Conservation (phyloP, 345 rosid genomes). For the Aethionema arabicum region DNA sequence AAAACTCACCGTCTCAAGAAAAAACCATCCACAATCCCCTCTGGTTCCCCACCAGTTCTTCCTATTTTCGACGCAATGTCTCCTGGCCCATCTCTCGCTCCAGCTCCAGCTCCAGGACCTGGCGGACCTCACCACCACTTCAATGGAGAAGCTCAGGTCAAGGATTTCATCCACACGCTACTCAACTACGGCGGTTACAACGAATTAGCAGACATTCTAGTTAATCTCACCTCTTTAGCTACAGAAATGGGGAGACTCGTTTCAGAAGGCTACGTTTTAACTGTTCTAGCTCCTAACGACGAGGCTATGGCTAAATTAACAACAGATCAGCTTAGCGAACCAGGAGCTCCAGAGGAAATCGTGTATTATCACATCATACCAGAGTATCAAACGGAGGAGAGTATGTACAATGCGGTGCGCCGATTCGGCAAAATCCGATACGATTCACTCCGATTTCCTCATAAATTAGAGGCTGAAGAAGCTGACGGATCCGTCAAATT, state of each 20-base stretch:
- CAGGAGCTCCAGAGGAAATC: slow-evolving; percentile 82
- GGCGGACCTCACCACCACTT: slow-evolving; percentile 74
- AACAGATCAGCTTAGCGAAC: slow-evolving; percentile 73
- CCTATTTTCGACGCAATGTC: slow-evolving; percentile 71
- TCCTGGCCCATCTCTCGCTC: slow-evolving; percentile 74
- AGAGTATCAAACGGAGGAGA: slow-evolving; percentile 81
- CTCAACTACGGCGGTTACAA: slow-evolving; percentile 76
- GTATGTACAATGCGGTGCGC: slow-evolving; percentile 78
- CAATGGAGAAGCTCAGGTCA: slow-evolving; percentile 72
- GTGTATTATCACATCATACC: slow-evolving; percentile 68
- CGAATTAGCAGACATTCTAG: slow-evolving; percentile 76
- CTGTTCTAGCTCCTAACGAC: slow-evolving; percentile 74
- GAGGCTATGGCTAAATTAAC: slow-evolving; percentile 82
- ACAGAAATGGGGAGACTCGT: slow-evolving; percentile 79
- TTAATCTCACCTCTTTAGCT: slow-evolving; percentile 69
- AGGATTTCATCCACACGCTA: slow-evolving; percentile 64
- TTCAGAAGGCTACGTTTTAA: slow-evolving; percentile 73
- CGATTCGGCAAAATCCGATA: slow-evolving; percentile 65
- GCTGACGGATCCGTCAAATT: slow-evolving; percentile 66
- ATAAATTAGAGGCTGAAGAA: slow-evolving; percentile 58
- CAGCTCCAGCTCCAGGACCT: slow-evolving; percentile 84
- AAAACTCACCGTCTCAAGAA: slow-evolving; percentile 65
- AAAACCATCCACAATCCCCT: slow-evolving; percentile 41
- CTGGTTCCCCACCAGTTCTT: slow-evolving; percentile 51
- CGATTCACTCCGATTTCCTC: slow-evolving; percentile 80